phyloP scores from a whole-genome alignment of 768 basidiomycete species.

The Macrolepiota fuliginosa region DNA sequence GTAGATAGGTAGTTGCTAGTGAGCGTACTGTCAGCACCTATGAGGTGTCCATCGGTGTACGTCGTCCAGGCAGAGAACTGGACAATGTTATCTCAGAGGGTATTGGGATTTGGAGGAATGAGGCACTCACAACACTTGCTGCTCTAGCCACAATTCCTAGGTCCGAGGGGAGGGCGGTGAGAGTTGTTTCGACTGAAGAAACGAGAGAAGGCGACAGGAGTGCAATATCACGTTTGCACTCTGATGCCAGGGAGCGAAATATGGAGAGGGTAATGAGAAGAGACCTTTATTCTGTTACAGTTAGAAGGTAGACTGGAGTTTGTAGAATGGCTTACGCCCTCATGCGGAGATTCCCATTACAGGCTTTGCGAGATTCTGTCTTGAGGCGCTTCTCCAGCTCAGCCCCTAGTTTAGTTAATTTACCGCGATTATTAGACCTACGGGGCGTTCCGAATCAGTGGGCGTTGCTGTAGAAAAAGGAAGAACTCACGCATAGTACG shows the following conservation, averaged over 20 bases:
- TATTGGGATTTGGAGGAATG: background rate
- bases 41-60: slow-evolving; percentile 81
- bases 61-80: slow-evolving; percentile 93
- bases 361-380: slow-evolving; percentile 64
- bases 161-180: slow-evolving; percentile 57
- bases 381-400: slow-evolving; percentile 77
- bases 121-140: slow-evolving; percentile 69
- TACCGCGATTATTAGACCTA: slow-evolving; percentile 75
- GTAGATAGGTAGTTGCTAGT: slow-evolving; percentile 70
- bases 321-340: slow-evolving; percentile 61
- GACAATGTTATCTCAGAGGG: background rate
- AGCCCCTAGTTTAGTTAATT: slow-evolving; percentile 70
- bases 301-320: background rate
- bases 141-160: slow-evolving; percentile 75
- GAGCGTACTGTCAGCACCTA: slow-evolving; percentile 71
- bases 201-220: slow-evolving; percentile 71
- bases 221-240: slow-evolving; percentile 82
- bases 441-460: slow-evolving; percentile 4
- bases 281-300: slow-evolving; percentile 40
- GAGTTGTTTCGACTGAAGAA: slow-evolving; percentile 56
- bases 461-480: background rate
- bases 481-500: slow-evolving; percentile 68
- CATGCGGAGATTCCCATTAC: slow-evolving; percentile 70
- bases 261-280: slow-evolving; percentile 84
- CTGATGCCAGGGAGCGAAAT: slow-evolving; percentile 76